Conservation (phyloP, 164 flowering plant genomes). For the grape (Vitis vinifera) region ASM3070453v1 NC_081823.1:27025001-27025500, state of each 20-base stretch:
- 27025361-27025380: constrained; percentile 79
- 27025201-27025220: no score
- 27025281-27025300: neutral
- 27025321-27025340: constrained; percentile 56
- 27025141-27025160: no score
- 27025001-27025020: constrained; percentile 94
- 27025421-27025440: constrained; percentile 47
- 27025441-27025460: no score
- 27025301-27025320: constrained; percentile 90
- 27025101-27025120: no score
- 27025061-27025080: constrained; percentile 98
- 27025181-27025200: no score
- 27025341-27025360: constrained; percentile 82
- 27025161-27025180: no score
- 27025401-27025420: constrained; percentile 85
- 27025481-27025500: no score
- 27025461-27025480: no score
- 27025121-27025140: no score
- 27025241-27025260: no score
- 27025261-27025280: no score
- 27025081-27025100: constrained; percentile 96
- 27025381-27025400: constrained; percentile 98
- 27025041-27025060: constrained; percentile 98
- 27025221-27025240: no score
- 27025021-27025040: constrained; percentile 98